Percentiles rank a stretch among this genome's conserved stretches.
Evolutionary conservation across 2,329 filamentous ascomycete species (phyloP).

Genomic region (Septoria petroselini): DNA sequence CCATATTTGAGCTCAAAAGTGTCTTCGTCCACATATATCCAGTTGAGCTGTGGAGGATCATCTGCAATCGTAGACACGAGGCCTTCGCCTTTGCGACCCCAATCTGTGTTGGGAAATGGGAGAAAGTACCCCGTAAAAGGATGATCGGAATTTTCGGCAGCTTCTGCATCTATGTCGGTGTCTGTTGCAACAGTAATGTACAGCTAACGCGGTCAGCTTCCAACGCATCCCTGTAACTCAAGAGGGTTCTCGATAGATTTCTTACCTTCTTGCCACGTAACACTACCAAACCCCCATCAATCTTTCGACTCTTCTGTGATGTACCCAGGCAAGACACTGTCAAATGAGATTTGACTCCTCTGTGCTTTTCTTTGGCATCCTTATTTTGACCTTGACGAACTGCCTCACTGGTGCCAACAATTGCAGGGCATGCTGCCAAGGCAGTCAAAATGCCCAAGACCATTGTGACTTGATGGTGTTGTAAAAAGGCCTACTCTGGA

Average conservation of each 20-base stretch:
- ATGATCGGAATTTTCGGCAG: slow-evolving; percentile 36
- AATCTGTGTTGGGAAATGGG: slow-evolving; percentile 48
- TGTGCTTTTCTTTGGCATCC: not conserved
- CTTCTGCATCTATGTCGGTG: not conserved
- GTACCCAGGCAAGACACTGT: not conserved
- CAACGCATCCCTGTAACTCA: too few species aligned
- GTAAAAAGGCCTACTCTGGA: too few species aligned
- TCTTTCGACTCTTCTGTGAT: not conserved
- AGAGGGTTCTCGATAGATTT: too few species aligned
- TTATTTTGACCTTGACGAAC: not conserved
- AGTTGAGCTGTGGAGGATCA: slow-evolving; percentile 63
- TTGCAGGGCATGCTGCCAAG: not conserved
- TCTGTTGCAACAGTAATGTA: too few species aligned
- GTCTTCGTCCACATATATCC: slow-evolving; percentile 62
- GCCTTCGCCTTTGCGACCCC: slow-evolving; percentile 46
- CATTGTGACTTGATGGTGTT: too few species aligned
- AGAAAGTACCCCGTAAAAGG: slow-evolving; percentile 53
- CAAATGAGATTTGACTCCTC: not conserved
- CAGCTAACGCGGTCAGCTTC: too few species aligned
- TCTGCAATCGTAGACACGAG: slow-evolving; percentile 49
- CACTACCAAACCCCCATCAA: not conserved
- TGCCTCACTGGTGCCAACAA: not conserved
- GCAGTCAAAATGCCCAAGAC: not conserved
- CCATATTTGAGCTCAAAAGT: slow-evolving; percentile 62
- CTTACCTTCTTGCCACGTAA: not conserved